Conservation (phyloP, 176 grass and related monocot genomes). For the Urochloa ruziziensis region DNA sequence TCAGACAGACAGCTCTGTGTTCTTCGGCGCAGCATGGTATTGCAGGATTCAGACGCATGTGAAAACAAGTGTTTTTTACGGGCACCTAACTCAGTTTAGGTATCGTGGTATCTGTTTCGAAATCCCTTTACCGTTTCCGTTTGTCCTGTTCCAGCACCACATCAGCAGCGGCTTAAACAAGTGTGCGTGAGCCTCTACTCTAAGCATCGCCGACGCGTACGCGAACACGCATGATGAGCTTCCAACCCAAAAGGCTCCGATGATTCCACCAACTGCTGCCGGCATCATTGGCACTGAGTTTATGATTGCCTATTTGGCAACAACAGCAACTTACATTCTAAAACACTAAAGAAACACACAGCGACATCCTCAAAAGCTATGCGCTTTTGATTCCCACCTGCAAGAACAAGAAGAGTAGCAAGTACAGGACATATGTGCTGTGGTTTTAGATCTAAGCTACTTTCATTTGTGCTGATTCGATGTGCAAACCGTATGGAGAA, state of each 20-base stretch:
- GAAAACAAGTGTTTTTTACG: constrained; percentile 20
- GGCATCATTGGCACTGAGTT: constrained; percentile 19
- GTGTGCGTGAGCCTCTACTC: not conserved
- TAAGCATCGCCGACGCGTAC: constrained; percentile 19
- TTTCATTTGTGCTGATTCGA: constrained; percentile 8
- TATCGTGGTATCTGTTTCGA: not conserved
- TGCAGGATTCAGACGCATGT: not conserved
- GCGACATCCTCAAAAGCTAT: not conserved
- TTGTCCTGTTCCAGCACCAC: constrained; percentile 21
- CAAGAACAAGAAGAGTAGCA: not conserved
- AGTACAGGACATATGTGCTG: not conserved
- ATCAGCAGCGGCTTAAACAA: constrained; percentile 9
- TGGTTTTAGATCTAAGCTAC: constrained; percentile 8
- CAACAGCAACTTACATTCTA: not conserved
- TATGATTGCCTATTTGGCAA: constrained; percentile 26
- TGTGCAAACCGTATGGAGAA: constrained; percentile 28
- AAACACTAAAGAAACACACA: constrained; percentile 14
- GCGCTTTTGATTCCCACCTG: not conserved
- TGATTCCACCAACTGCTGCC: constrained; percentile 36
- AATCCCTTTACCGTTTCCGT: not conserved
- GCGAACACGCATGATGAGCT: constrained; percentile 9
- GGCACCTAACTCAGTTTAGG: not conserved
- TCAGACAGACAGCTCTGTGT: not conserved
- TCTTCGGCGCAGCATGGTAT: not conserved
- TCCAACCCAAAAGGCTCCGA: constrained; percentile 29